Evolutionary conservation across 108 stramenopile species (phyloP).

Genomic region (Skeletonema tropicum): DNA sequence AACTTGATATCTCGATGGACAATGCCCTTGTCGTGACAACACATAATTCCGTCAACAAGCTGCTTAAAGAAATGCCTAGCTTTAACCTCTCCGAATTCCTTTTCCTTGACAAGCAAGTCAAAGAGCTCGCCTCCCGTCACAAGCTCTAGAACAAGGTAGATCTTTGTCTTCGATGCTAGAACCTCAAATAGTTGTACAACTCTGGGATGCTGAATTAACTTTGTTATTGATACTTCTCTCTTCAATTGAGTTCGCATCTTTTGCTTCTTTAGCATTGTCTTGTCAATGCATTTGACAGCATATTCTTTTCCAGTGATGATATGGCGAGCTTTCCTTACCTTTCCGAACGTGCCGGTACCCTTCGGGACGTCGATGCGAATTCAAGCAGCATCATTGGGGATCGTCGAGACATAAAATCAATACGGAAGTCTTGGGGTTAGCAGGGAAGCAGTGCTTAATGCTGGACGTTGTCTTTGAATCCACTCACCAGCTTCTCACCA

Average conservation of each 20-base stretch:
- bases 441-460: too few relatives aligned
- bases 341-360: conserved; percentile 57
- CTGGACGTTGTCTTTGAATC: too few relatives aligned
- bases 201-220: conserved; percentile 79
- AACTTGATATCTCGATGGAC: conserved; percentile 75
- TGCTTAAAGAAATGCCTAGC: conserved; percentile 83
- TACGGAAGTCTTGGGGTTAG: too few relatives aligned
- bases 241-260: conserved; percentile 92
- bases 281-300: conserved; percentile 88
- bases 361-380: too few relatives aligned
- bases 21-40: conserved; percentile 80
- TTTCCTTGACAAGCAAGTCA: conserved; percentile 77
- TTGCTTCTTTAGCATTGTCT: conserved; percentile 83
- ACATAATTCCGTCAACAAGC: conserved; percentile 75
- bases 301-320: conserved; percentile 26
- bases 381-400: too few relatives aligned
- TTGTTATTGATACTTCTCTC: conserved; percentile 86
- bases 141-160: conserved; percentile 91
- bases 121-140: conserved; percentile 91
- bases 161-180: conserved; percentile 83
- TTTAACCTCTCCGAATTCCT: conserved; percentile 66
- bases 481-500: conserved; percentile 26
- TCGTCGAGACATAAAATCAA: too few relatives aligned
- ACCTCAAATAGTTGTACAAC: conserved; percentile 88
- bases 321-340: conserved; percentile 39